Evolutionary conservation across 2,329 filamentous ascomycete species (phyloP).

Genomic region (Corinectria fuckeliana): DNA sequence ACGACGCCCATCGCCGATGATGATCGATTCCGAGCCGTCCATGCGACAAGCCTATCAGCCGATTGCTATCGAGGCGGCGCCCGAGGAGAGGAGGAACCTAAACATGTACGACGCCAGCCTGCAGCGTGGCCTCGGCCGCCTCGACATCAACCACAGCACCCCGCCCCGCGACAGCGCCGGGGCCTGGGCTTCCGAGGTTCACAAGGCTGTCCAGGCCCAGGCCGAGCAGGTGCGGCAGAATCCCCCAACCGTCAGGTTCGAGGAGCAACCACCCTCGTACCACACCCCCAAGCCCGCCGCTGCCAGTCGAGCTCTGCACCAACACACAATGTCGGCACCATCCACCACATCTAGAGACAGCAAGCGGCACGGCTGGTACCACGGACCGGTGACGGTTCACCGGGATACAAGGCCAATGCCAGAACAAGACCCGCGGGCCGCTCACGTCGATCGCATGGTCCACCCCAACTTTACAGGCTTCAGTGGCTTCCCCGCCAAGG

Average conservation of each 20-base stretch:
- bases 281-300: conserved; percentile 40
- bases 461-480: conserved; percentile 63
- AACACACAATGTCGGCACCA: conserved; percentile 67
- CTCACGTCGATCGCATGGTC: conserved; percentile 62
- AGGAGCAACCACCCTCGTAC: conserved; percentile 50
- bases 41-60: conserved; percentile 42
- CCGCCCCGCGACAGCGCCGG: conserved; percentile 60
- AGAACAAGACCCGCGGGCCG: conserved; percentile 43
- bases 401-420: conserved; percentile 44
- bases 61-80: conserved; percentile 35
- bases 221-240: conserved; percentile 57
- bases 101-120: conserved; percentile 70
- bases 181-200: conserved; percentile 63
- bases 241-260: conserved; percentile 61
- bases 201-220: conserved; percentile 61
- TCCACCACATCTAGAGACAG: conserved; percentile 62
- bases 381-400: conserved; percentile 54
- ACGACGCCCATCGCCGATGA: conserved; percentile 77
- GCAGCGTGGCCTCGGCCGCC: conserved; percentile 68
- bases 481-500: conserved; percentile 55
- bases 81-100: conserved; percentile 58
- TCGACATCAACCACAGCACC: conserved; percentile 66
- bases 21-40: conserved; percentile 64
- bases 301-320: conserved; percentile 49
- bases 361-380: conserved; percentile 77